Conservation (phyloP, 192 early-diverging fungal species). For the Mortierella alpina region DNA sequence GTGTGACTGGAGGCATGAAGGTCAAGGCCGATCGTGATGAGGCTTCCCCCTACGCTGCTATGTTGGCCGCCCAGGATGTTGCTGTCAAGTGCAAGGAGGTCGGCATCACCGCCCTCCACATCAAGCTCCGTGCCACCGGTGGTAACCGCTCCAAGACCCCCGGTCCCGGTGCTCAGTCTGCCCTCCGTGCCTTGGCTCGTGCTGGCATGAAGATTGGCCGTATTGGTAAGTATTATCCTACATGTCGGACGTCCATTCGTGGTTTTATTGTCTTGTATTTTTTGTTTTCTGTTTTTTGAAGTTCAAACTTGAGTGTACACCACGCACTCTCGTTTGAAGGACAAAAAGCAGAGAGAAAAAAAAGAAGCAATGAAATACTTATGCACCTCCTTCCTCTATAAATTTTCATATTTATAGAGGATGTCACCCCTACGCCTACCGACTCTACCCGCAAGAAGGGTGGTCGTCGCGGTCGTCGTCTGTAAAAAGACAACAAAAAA, state of each 20-base stretch:
- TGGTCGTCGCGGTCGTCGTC: constrained; percentile 99
- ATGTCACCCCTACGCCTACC: constrained; percentile 98
- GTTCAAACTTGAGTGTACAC: constrained; percentile 94
- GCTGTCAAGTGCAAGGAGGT: constrained; percentile 99
- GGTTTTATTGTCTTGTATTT: constrained; percentile 15
- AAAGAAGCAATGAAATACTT: constrained; percentile 3
- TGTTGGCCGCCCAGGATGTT: constrained; percentile 99
- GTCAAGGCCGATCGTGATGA: constrained; percentile 99
- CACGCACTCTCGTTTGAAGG: constrained; percentile 33
- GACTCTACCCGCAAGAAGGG: constrained; percentile 99
- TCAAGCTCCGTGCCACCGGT: constrained; percentile 99
- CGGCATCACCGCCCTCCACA: constrained; percentile 99
- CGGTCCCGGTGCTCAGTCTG: constrained; percentile 96
- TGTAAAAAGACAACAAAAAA: constrained; percentile 65
- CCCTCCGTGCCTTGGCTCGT: constrained; percentile 99
- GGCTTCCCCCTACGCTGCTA: constrained; percentile 99
- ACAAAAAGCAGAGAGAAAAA: not conserved
- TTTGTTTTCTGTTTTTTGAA: not conserved
- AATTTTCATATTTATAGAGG: constrained; percentile 70
- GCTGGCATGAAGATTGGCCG: constrained; percentile 97
- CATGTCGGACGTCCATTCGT: constrained; percentile 95
- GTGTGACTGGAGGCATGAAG: constrained; percentile 99
- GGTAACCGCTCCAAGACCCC: constrained; percentile 99
- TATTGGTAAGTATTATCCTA: constrained; percentile 63
- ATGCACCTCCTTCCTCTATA: constrained; percentile 45